A percentile compares a stretch with the other conserved stretches of the same genome.
phyloP scores from a whole-genome alignment of 192 early-diverging fungal species.

The Coemansia sp. region DNA sequence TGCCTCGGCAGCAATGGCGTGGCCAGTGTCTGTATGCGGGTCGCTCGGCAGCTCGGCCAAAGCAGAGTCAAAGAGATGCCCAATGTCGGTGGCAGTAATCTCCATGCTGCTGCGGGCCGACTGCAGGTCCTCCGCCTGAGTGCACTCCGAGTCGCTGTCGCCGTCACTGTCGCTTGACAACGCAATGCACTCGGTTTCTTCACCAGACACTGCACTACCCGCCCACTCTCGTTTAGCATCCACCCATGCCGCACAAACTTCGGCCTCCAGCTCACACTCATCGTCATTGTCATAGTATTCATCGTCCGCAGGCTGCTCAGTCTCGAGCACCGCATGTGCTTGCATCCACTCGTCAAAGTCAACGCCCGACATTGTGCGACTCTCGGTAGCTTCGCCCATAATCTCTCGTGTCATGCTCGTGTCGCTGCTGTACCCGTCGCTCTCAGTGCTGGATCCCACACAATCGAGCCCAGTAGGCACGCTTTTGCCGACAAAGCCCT shows the following conservation, averaged over 20 bases:
- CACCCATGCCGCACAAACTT: constrained; percentile 19
- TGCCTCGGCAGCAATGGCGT: background rate
- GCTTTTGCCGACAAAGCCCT: background rate
- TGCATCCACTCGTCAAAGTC: constrained; percentile 48
- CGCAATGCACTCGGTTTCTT: constrained; percentile 10
- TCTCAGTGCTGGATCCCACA: background rate
- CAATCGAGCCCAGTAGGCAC: background rate
- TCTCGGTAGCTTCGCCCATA: constrained; percentile 21
- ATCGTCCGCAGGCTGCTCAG: background rate
- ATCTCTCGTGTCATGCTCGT: constrained; percentile 28
- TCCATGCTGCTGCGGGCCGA: background rate
- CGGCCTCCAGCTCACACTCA: background rate
- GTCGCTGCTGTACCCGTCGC: constrained; percentile 5
- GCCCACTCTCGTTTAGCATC: constrained; percentile 9
- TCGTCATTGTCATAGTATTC: background rate
- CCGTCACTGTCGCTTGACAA: constrained; percentile 13
- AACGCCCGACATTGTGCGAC: constrained; percentile 14
- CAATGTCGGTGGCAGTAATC: background rate
- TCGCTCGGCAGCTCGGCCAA: background rate
- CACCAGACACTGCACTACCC: constrained; percentile 1
- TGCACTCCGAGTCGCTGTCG: background rate
- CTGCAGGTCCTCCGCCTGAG: background rate
- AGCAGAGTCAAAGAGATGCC: background rate
- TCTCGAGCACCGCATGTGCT: constrained; percentile 23
- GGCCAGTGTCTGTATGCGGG: background rate